These are phyloP conservation scores for Phytophthora rubi DNA, from an alignment of 352 stramenopile species.

Conservation along the genomic window DNA sequence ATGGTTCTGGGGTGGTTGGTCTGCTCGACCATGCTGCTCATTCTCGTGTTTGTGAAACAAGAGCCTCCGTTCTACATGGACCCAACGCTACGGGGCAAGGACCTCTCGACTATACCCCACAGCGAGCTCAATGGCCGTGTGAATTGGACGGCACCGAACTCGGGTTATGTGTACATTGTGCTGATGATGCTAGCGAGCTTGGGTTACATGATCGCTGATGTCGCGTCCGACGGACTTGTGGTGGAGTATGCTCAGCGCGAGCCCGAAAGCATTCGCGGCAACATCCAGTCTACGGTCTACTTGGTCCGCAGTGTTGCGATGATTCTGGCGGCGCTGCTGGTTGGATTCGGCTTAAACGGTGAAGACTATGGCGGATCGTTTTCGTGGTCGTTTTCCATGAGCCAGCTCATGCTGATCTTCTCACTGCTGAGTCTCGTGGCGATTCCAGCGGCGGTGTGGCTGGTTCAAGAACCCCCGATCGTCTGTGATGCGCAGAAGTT, in stretches of 20 bases:
- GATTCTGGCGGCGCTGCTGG: slow-evolving; percentile 43
- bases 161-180: slow-evolving; percentile 41
- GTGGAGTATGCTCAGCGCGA: slow-evolving; percentile 63
- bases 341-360: slow-evolving; percentile 47
- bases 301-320: slow-evolving; percentile 41
- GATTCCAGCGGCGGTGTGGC: slow-evolving; percentile 42
- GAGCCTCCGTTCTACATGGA: slow-evolving; percentile 66
- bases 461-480: slow-evolving; percentile 43
- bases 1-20: slow-evolving; percentile 74
- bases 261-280: slow-evolving; percentile 46
- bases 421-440: slow-evolving; percentile 41
- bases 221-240: slow-evolving; percentile 49
- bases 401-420: slow-evolving; percentile 48
- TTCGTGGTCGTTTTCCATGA: slow-evolving; percentile 40
- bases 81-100: slow-evolving; percentile 44
- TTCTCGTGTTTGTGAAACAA: slow-evolving; percentile 50
- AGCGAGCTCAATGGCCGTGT: slow-evolving; percentile 30
- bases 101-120: slow-evolving; percentile 50
- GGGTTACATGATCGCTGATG: slow-evolving; percentile 47
- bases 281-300: slow-evolving; percentile 47
- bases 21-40: slow-evolving; percentile 57
- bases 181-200: slow-evolving; percentile 48
- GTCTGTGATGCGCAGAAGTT: slow-evolving; percentile 23
- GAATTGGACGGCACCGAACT: slow-evolving; percentile 37
- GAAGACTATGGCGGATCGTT: slow-evolving; percentile 48